These are phyloP conservation scores for Parietichytrium sp. DNA, from an alignment of 108 stramenopile species.

Conservation along the genomic window DNA sequence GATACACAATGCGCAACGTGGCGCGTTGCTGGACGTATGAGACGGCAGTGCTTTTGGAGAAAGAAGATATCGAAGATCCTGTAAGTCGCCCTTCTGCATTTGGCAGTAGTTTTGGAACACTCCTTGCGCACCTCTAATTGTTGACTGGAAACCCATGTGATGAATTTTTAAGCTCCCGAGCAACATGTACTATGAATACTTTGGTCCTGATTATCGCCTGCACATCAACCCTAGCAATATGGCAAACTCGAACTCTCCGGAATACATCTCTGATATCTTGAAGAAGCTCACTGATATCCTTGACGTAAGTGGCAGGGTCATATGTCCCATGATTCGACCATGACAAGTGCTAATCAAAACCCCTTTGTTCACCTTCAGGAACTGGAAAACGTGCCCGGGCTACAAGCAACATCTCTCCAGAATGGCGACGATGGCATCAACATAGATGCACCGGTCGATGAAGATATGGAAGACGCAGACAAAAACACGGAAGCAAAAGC, in stretches of 20 bases:
- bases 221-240: constrained; percentile 92
- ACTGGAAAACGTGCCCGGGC: neutral
- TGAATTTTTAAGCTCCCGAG: constrained; percentile 91
- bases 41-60: constrained; percentile 81
- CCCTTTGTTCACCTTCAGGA: too few species aligned
- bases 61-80: constrained; percentile 12
- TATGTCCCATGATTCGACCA: too few species aligned
- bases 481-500: constrained; percentile 3
- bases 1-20: constrained; percentile 97
- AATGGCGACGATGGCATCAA: neutral
- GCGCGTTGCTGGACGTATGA: constrained; percentile 98
- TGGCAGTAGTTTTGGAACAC: constrained; percentile 64
- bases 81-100: neutral
- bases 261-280: constrained; percentile 47
- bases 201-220: constrained; percentile 92
- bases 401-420: constrained; percentile 15
- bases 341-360: too few species aligned
- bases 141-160: too few species aligned
- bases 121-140: too few species aligned
- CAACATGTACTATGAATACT: constrained; percentile 99
- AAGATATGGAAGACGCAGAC: constrained; percentile 31
- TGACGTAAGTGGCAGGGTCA: too few species aligned
- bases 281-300: neutral
- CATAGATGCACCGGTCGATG: neutral
- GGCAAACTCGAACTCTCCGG: constrained; percentile 89